Evolutionary conservation across 2,329 filamentous ascomycete genomes (phyloP).

Genomic region (Alternaria panax): DNA sequence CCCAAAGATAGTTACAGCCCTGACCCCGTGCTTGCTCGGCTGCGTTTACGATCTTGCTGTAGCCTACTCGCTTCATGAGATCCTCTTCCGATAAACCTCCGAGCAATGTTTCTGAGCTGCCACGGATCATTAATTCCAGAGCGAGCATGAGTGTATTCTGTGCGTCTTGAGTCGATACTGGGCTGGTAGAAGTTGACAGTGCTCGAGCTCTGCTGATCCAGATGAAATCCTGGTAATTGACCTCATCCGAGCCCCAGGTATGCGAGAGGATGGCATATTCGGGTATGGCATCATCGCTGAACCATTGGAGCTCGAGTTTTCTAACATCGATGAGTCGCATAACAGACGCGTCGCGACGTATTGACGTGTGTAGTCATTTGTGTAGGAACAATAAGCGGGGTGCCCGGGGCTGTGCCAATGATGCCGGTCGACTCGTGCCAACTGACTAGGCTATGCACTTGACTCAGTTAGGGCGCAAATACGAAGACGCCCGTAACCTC

Average conservation of each 20-base stretch:
- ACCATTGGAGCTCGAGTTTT: conserved; percentile 30
- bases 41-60: conserved; percentile 28
- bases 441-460: background rate
- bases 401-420: conserved; percentile 1
- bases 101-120: conserved; percentile 13
- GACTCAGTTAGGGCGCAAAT: background rate
- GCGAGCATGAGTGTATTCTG: conserved; percentile 24
- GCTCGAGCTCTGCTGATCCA: conserved; percentile 26
- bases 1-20: conserved; percentile 31
- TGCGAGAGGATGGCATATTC: conserved; percentile 35
- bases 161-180: conserved; percentile 12
- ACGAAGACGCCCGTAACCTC: background rate
- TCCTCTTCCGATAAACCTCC: conserved; percentile 22
- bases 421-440: background rate
- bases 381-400: conserved; percentile 7
- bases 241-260: conserved; percentile 26
- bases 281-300: conserved; percentile 31
- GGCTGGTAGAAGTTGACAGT: conserved; percentile 8
- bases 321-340: conserved; percentile 39
- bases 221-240: conserved; percentile 27
- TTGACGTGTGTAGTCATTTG: conserved; percentile 4
- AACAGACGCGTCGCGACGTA: conserved; percentile 12
- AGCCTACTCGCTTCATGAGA: conserved; percentile 25
- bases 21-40: conserved; percentile 19
- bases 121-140: conserved; percentile 30